Base-by-base conservation (phyloP, 2,329 filamentous ascomycete genomes). In the Fulvia fulva region DNA sequence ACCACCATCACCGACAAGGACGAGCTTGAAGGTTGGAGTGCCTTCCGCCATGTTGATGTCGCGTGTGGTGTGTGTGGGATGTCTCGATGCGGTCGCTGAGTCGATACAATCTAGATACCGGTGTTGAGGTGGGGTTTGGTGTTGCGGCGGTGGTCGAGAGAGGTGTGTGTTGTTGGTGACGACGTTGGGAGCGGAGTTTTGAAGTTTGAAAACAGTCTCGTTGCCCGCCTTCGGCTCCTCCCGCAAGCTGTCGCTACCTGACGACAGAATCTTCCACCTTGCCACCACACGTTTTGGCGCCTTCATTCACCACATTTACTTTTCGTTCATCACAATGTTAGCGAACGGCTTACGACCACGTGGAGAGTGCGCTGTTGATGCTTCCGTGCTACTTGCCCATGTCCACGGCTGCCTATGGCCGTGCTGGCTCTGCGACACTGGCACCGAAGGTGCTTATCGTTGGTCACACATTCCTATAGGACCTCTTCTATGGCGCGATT, bases 1-100 rank as follows among this genome's bases (percentile, higher is more conserved):
- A 85, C 94, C 94, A 80, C 94, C 94, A 77, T 99, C 94, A 78
- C 94, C 94, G 75, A 99, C 94, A 81, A 99, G 91, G 78, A 99
- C 94, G 74, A 99, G 90, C 90, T 99, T 99, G 89, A 99, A 99
- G 78, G 91, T 96, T 68, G 93, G 91, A 66, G 76, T 72, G 50
- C 49, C 50, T 28, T 57, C 55, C 49, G 55, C 55, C 55, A 57
- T 57, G 21, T 53, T 57, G 41, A 54, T 41, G 30, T 53, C 49
- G 51, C 55, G 55, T 57, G 55, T 25, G 46, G 21, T 28, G 12
- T 30, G 44, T 49, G 23, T 25, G 52, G 19, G 22, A 19, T 28
- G 41, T 46, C 11, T 51, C 25, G 16, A 21, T 30, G 26, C 23
- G n/a, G 41, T 44, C 34, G 19, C 22, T 41, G 5, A n/a, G 7